Base-by-base conservation (phyloP, 139 green algal genomes). In the Coelastrella sp. region DNA sequence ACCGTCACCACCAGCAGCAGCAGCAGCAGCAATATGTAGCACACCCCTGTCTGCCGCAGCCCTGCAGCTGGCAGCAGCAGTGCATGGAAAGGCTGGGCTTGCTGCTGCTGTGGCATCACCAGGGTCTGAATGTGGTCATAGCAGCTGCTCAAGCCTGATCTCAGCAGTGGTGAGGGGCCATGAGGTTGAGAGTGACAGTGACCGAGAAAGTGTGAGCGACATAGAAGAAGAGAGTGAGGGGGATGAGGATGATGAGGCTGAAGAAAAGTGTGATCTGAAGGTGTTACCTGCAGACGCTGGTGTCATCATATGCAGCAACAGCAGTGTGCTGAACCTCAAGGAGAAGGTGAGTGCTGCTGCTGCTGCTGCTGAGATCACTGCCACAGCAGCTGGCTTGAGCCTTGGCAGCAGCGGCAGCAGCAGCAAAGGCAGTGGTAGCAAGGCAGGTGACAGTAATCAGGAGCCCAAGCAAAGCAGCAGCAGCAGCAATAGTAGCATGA, bases 281-380 rank as follows among this genome's bases (percentile, higher is more conserved):
- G 35, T 49, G 35, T 49, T 49, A 25, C 72, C 74, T 61, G 78
- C 78, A 83, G 78, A 83, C 27, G 78, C 35, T 25, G 14, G 49
- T 8, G 78, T 83, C 25, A 83, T 83, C 78, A 83, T 83, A 20
- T 7, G 78, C 78, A 83, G 78, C 78, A 63, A 61, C 35, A 83
- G 78, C 78, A 65, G 78, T 49, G 49, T 22, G 9, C 7, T 58
- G 14, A 83, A 58, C 74, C 74, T 81, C 20, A 63, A 61, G 78
- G 49, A 83, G 78, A 15, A 65, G 6, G 35, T 0, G 4, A 20
- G 8, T 19, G 70, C 70, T 19, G 70, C 70, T 35, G 35, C 78
- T 65, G 78, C 78, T n/a, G 70, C 70, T 35, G 70, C 17, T 35
- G 19, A n/a, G 0, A 6, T 25, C 8, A 20, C 70, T 25, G 70